These are phyloP conservation scores for Salix brachista DNA, from an alignment of 345 rosid genomes.

Conservation along the genomic window DNA sequence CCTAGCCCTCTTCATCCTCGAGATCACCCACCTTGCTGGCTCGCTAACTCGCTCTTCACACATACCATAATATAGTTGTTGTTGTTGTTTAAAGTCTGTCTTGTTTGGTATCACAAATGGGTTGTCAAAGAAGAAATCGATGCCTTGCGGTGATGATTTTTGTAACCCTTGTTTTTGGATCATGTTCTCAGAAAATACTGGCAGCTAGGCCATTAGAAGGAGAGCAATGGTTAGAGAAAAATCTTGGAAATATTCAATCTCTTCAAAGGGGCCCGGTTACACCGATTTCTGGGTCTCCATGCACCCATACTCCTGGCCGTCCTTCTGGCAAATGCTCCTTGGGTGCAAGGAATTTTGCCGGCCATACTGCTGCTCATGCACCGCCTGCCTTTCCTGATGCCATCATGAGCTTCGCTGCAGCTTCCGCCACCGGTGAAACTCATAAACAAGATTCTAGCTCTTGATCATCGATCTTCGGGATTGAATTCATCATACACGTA, in stretches of 20 bases:
- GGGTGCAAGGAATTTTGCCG: conserved; percentile 23
- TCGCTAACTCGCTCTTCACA: too few relatives aligned
- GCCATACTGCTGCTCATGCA: neutral
- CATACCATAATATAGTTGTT: too few relatives aligned
- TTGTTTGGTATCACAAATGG: too few relatives aligned
- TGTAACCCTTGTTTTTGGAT: neutral
- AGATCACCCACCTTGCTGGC: neutral
- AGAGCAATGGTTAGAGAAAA: neutral
- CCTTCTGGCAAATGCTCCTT: conserved; percentile 27
- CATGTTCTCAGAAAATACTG: neutral
- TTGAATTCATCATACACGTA: neutral
- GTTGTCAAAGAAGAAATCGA: neutral
- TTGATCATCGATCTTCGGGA: neutral
- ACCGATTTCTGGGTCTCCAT: conserved; percentile 21
- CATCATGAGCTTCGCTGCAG: neutral
- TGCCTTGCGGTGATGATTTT: neutral
- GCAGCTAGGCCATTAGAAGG: conserved; percentile 31
- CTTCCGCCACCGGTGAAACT: too few relatives aligned
- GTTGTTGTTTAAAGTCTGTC: neutral
- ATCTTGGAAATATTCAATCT: conserved; percentile 21
- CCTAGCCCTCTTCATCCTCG: neutral
- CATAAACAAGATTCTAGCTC: conserved; percentile 8
- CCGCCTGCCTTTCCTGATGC: conserved; percentile 14
- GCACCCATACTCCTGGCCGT: conserved; percentile 33
- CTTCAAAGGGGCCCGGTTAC: conserved; percentile 39